Evolutionary conservation across 192 early-diverging fungal species (phyloP).

Genomic region (Gorgonomyces haynaldii): DNA sequence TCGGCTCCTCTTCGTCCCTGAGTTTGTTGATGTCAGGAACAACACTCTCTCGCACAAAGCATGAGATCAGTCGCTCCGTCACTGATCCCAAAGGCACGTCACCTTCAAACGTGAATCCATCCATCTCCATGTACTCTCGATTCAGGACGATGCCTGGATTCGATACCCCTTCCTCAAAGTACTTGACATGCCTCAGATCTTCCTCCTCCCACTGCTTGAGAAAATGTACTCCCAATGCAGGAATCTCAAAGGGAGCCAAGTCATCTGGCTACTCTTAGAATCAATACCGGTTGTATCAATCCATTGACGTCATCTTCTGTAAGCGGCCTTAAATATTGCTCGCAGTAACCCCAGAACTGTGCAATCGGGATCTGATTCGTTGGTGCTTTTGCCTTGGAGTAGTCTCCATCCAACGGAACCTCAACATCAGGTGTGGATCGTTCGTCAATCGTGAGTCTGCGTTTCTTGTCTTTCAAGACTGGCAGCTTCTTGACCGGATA

Average conservation of each 20-base stretch:
- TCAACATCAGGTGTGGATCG: constrained; percentile 13
- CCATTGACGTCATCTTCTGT: constrained; percentile 67
- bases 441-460: too few species aligned
- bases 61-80: constrained; percentile 62
- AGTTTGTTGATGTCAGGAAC: constrained; percentile 25
- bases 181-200: constrained; percentile 27
- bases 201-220: constrained; percentile 46
- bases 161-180: constrained; percentile 1
- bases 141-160: constrained; percentile 8
- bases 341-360: constrained; percentile 68
- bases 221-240: constrained; percentile 71
- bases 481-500: too few species aligned
- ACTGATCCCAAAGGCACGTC: constrained; percentile 57
- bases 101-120: constrained; percentile 33
- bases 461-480: too few species aligned
- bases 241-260: constrained; percentile 61
- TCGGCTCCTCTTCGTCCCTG: constrained; percentile 19
- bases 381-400: constrained; percentile 30
- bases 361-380: constrained; percentile 72
- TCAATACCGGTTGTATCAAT: constrained; percentile 44
- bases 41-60: constrained; percentile 25
- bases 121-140: constrained; percentile 19
- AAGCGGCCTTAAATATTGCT: constrained; percentile 73
- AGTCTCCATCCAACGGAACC: constrained; percentile 29
- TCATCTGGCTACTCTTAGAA: constrained; percentile 36